Percentiles rank a stretch among this genome's conserved stretches.
phyloP scores from a whole-genome alignment of 768 basidiomycete species.

The Arthromyces matolae region DNA sequence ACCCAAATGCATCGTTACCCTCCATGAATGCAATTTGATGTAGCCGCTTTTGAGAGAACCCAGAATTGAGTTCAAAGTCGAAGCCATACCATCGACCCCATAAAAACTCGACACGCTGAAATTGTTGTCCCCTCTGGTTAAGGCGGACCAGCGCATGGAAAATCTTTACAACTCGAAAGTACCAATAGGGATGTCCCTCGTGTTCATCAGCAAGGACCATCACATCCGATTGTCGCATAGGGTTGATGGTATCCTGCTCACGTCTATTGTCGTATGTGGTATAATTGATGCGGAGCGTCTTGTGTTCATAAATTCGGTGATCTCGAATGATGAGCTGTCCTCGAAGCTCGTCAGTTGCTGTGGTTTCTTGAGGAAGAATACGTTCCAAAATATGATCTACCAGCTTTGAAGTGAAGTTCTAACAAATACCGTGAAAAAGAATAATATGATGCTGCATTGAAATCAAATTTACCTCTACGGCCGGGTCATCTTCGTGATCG shows the following conservation, averaged over 20 bases:
- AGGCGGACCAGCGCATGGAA: constrained; percentile 14
- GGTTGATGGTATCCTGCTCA: constrained; percentile 40
- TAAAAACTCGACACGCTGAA: constrained; percentile 20
- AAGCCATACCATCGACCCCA: constrained; percentile 22
- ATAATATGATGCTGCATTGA: background rate
- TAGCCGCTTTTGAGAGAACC: background rate
- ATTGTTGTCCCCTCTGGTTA: background rate
- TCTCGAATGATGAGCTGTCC: constrained; percentile 16
- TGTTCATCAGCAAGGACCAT: constrained; percentile 23
- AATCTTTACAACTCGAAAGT: constrained; percentile 26
- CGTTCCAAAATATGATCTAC: constrained; percentile 22
- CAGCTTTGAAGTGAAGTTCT: constrained; percentile 27
- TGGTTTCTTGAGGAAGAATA: background rate
- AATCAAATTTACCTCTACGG: constrained; percentile 23
- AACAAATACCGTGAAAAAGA: background rate
- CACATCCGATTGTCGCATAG: constrained; percentile 31
- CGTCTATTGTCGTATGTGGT: constrained; percentile 40
- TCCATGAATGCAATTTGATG: constrained; percentile 29
- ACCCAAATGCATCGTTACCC: constrained; percentile 35
- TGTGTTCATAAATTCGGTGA: constrained; percentile 26
- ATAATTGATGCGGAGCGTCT: constrained; percentile 33
- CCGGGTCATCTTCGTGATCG: constrained; percentile 19
- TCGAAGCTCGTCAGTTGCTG: background rate
- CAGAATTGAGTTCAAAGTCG: background rate
- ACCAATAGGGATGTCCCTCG: constrained; percentile 29